Base-by-base conservation (phyloP, 1,139 yeast genomes). In the Taphrina deformans region DNA sequence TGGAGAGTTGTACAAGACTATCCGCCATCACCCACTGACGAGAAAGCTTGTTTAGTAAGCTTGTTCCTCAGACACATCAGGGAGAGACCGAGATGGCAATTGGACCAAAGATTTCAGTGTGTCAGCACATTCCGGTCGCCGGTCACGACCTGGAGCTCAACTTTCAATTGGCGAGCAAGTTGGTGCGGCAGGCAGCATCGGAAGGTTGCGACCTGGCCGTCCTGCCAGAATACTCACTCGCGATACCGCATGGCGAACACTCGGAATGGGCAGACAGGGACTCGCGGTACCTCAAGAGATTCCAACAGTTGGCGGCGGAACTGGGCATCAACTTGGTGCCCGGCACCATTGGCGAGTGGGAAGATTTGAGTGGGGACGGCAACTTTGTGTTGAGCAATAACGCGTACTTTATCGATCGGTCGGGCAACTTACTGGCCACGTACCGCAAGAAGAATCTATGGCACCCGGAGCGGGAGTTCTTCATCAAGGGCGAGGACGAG, bases 101-200 rank as follows among this genome's bases (percentile, higher is more conserved):
- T 6, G 33, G 24, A 5, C 62, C 62, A 9, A 58, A 33, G 35
- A 59, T 59, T 21, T 51, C 63, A 9, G 38, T 59, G 6, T 59
- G 63, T 50, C 63, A 59, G 29, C 63, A 59, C 23, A 59, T 59
- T 3, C 63, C 89, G 70, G 83, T 86, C 55, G 89, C 93, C 0
- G 88, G 90, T 2, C 79, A 86, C 2, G 88, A 86, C 72, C 86
- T 87, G 73, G 78, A 83, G 0, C 84, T 84, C 69, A 87, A 87
- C 74, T 77, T 86, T 65, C 72, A 79, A 65, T 82, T 83, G 69
- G 90, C 85, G 7, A 78, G 80, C 65, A 77, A 77, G 33, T 83
- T 76, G 70, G 83, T 87, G 60, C 77, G 79, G 44, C 83, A 82
- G 66, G 92, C 92, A 0, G 81, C 79, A 5, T 48, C 72, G 27